Percentiles rank a stretch among this genome's conserved stretches.
phyloP scores from a whole-genome alignment of 148 eudicot genomes.

The Arctostaphylos glauca region DNA sequence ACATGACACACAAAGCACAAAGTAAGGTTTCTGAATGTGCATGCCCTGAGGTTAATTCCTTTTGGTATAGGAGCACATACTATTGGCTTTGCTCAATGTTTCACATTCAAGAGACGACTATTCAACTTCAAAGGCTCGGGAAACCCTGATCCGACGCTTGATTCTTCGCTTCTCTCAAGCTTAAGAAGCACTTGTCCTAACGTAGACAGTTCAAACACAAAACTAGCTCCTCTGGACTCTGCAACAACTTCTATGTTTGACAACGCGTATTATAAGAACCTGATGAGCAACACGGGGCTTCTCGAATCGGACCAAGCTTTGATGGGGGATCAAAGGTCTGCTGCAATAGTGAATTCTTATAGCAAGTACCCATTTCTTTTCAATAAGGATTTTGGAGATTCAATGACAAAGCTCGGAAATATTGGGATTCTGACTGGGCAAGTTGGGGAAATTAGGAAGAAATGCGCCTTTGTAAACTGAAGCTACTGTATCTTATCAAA shows the following conservation, averaged over 20 bases:
- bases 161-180: conserved; percentile 32
- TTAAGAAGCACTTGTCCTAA: conserved; percentile 39
- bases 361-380: conserved; percentile 33
- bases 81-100: conserved; percentile 53
- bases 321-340: conserved; percentile 28
- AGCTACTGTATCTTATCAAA: background rate
- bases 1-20: background rate
- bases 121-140: conserved; percentile 44
- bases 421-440: conserved; percentile 46
- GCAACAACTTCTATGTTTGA: conserved; percentile 31
- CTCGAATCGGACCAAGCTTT: conserved; percentile 53
- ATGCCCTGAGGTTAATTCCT: conserved; percentile 4
- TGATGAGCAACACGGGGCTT: conserved; percentile 40
- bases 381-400: conserved; percentile 37
- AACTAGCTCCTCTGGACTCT: conserved; percentile 39
- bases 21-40: background rate
- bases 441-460: conserved; percentile 38
- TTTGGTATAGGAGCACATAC: conserved; percentile 43
- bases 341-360: conserved; percentile 33
- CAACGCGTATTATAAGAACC: conserved; percentile 40
- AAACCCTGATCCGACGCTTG: conserved; percentile 47
- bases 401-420: conserved; percentile 43
- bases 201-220: conserved; percentile 26
- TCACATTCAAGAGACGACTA: conserved; percentile 51
- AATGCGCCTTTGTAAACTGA: conserved; percentile 30